Conservation (phyloP, 2,329 filamentous ascomycete genomes). For the Xylariaceae sp. region DNA sequence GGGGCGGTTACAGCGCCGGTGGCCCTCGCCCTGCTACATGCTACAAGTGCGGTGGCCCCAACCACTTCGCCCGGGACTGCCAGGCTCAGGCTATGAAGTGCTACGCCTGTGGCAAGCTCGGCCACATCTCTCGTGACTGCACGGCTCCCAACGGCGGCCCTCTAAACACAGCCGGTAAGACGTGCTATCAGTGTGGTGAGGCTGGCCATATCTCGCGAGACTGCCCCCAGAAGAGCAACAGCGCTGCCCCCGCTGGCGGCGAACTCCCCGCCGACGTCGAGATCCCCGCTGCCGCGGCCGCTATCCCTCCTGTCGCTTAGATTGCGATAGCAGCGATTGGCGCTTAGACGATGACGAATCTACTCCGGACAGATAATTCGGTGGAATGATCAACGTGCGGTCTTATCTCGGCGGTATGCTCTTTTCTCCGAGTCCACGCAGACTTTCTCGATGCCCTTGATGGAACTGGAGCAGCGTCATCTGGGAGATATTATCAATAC, state of each 20-base stretch:
- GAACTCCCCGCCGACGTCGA: constrained; percentile 32
- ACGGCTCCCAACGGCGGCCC: constrained; percentile 94
- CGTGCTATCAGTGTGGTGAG: constrained; percentile 96
- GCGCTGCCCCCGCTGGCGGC: constrained; percentile 27
- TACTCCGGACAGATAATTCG: constrained; percentile 1
- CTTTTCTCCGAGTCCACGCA: not conserved
- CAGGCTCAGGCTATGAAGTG: constrained; percentile 98
- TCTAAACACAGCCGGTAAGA: constrained; percentile 93
- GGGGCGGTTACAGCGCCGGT: constrained; percentile 68
- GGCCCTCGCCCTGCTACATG: constrained; percentile 64
- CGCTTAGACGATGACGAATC: constrained; percentile 5
- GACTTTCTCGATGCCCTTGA: not conserved
- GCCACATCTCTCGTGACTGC: constrained; percentile 90
- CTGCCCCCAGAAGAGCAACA: constrained; percentile 65
- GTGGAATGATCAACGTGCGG: constrained; percentile 4
- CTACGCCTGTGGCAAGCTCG: constrained; percentile 93
- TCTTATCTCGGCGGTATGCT: constrained; percentile 1
- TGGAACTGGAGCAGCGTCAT: not conserved
- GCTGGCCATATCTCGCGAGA: constrained; percentile 94
- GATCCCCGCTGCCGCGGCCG: constrained; percentile 23
- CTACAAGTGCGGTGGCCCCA: constrained; percentile 78
- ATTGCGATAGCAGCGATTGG: constrained; percentile 10
- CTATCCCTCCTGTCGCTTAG: constrained; percentile 30
- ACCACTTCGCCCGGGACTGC: constrained; percentile 97
- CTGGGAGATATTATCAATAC: constrained; percentile 2